These are phyloP conservation scores for Coniferiporia sulphurascens DNA, from an alignment of 1,284 basidiomycete genomes.

Conservation along the genomic window DNA sequence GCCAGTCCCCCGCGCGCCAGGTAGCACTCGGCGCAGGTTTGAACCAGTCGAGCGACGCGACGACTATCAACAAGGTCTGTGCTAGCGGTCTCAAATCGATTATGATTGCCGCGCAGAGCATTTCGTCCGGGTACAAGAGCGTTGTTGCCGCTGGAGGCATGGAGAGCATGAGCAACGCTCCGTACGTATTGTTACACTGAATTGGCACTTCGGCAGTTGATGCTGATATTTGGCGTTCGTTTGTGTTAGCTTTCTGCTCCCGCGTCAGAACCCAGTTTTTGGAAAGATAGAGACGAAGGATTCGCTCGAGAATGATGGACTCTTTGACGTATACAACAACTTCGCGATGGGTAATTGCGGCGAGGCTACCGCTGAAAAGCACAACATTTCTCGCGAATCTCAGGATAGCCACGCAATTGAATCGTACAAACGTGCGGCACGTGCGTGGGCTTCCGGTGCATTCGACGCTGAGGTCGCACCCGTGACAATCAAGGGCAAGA, in stretches of 20 bases:
- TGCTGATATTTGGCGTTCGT: background rate
- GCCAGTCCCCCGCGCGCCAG: constrained; percentile 93
- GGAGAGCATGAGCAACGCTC: constrained; percentile 98
- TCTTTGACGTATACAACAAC: constrained; percentile 95
- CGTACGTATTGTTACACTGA: constrained; percentile 46
- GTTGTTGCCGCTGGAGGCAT: constrained; percentile 94
- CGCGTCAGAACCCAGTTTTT: constrained; percentile 83
- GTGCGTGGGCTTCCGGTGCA: constrained; percentile 82
- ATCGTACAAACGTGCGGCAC: constrained; percentile 90
- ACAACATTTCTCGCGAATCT: constrained; percentile 78
- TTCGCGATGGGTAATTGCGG: constrained; percentile 96
- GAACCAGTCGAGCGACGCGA: constrained; percentile 85
- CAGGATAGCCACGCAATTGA: constrained; percentile 91
- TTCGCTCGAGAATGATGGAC: constrained; percentile 88
- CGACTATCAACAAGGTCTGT: constrained; percentile 99
- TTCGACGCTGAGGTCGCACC: constrained; percentile 91
- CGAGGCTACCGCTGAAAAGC: constrained; percentile 82
- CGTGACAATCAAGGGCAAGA: constrained; percentile 91
- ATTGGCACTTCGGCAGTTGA: constrained; percentile 12
- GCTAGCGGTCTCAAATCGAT: constrained; percentile 94
- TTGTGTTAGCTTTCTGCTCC: constrained; percentile 68
- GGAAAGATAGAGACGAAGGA: constrained; percentile 88
- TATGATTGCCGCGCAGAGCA: constrained; percentile 89
- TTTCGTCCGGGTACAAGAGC: constrained; percentile 80
- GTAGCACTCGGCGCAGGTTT: constrained; percentile 87